Base-by-base conservation (phyloP, 495 filamentous ascomycete species). In the Hypoxylon cercidicola region DNA sequence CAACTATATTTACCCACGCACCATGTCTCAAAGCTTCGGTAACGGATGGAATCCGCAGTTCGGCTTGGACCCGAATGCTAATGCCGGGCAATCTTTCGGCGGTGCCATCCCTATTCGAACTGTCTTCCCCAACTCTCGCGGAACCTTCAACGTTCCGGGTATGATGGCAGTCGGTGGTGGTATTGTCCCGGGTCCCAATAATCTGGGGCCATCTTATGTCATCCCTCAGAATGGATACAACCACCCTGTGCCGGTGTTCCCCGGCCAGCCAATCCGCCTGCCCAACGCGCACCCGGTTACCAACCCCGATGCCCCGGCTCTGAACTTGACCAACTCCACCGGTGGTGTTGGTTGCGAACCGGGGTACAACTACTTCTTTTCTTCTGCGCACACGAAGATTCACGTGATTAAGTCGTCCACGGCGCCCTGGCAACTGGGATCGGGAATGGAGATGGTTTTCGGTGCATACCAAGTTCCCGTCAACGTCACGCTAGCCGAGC, bases 261-360 rank as follows among this genome's bases (percentile, higher is more conserved):
- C 67, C 6, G 39, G 54, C 43, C 63, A 65, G 19, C 47, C 58
- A 6, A 52, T 49, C 3, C 78, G 77, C 16, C 19, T 67, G 32
- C 77, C 77, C 0, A 73, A 78, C 37, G 70, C 75, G 0, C 64
- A 71, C 9, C 75, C 77, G 0, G 52, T 60, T 20, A 72, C 79
- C 20, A 79, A 86, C 19, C 69, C 71, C 12, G 83, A 82, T 70
- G 65, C 88, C 43, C 78, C 82, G 10, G 80, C 78, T 8, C 75
- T 87, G 48, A 85, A 89, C 70, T 67, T 89, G 35, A 74, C 76
- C 18, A 80, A 87, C 53, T 77, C 81, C 13, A 82, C 83, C 10
- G 86, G 86, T 13, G 88, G 88, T 32, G 69, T 74, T 6, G 81
- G 81, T 35, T 74, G 76, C 32, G 81, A 83, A 60, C 80, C 80